Evolutionary conservation across 163 green algal species (phyloP).

Genomic region (Chloromonas sp.): DNA sequence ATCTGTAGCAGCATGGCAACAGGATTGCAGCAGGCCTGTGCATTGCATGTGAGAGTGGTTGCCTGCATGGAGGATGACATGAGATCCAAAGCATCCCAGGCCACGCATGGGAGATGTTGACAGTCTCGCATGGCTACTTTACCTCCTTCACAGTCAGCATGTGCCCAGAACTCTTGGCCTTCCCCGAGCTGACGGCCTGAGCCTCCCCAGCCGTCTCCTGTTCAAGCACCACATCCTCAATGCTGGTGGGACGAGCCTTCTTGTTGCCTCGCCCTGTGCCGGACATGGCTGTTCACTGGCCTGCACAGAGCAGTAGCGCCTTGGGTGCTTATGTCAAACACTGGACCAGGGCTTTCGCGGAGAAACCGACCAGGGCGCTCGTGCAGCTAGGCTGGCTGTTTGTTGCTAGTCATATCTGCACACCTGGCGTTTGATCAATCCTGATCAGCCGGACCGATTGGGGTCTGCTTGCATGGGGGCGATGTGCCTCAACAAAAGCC

Average conservation of each 20-base stretch:
- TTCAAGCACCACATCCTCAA: not conserved
- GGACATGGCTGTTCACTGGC: not conserved
- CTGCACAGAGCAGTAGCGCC: not conserved
- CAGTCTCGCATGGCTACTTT: too few species aligned
- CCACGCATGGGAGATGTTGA: not conserved
- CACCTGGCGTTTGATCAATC: too few species aligned
- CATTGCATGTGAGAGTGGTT: too few species aligned
- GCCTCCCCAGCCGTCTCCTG: not conserved
- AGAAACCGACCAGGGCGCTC: not conserved
- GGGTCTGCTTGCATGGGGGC: too few species aligned
- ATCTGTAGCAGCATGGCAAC: constrained; percentile 42
- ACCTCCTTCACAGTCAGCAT: not conserved
- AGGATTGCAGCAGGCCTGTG: too few species aligned
- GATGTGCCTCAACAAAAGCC: too few species aligned
- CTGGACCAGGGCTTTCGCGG: not conserved
- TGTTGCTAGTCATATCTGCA: too few species aligned
- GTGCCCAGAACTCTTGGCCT: not conserved
- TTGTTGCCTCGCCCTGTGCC: not conserved
- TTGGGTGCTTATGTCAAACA: not conserved
- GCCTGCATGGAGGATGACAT: too few species aligned
- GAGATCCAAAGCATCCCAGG: not conserved
- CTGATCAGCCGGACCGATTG: too few species aligned
- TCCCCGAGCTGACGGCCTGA: not conserved
- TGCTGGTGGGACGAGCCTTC: not conserved
- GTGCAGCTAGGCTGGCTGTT: not conserved